phyloP scores from a whole-genome alignment of 495 filamentous ascomycete species.

The Penicillium cosmopolitanum region DNA sequence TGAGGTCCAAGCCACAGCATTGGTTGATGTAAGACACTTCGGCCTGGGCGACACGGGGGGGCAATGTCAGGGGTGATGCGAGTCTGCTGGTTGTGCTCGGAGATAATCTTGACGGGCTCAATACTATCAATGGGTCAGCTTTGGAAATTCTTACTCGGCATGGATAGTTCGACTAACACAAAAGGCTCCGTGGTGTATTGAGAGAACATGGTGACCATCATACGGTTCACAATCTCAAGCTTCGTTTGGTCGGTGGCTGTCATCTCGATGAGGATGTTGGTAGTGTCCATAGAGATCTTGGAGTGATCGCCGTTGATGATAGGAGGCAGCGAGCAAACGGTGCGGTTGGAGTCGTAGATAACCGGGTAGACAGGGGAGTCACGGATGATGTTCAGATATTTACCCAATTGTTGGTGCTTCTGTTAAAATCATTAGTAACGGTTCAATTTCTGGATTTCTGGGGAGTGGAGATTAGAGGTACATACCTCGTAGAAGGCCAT shows the following conservation, averaged over 20 bases:
- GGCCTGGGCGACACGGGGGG: constrained; percentile 73
- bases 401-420: constrained; percentile 81
- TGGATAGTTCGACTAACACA: constrained; percentile 56
- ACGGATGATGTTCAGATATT: constrained; percentile 88
- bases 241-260: constrained; percentile 98
- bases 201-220: constrained; percentile 97
- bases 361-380: constrained; percentile 96
- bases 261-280: constrained; percentile 94
- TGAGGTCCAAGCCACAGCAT: constrained; percentile 80
- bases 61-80: constrained; percentile 78
- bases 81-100: constrained; percentile 84
- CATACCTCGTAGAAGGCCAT: constrained; percentile 90
- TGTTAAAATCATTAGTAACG: constrained; percentile 28
- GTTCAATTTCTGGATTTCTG: not conserved
- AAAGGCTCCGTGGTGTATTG: constrained; percentile 85
- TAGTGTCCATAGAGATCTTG: constrained; percentile 88
- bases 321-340: constrained; percentile 90
- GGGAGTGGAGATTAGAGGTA: not conserved
- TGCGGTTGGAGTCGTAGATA: constrained; percentile 85
- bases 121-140: constrained; percentile 47
- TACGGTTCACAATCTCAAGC: constrained; percentile 91
- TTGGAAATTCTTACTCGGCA: not conserved
- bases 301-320: constrained; percentile 98
- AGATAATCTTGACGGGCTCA: constrained; percentile 89
- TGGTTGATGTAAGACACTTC: constrained; percentile 91